Base-by-base conservation (phyloP, 2,329 filamentous ascomycete genomes). In the Bimuria novae-zelandiae region DNA sequence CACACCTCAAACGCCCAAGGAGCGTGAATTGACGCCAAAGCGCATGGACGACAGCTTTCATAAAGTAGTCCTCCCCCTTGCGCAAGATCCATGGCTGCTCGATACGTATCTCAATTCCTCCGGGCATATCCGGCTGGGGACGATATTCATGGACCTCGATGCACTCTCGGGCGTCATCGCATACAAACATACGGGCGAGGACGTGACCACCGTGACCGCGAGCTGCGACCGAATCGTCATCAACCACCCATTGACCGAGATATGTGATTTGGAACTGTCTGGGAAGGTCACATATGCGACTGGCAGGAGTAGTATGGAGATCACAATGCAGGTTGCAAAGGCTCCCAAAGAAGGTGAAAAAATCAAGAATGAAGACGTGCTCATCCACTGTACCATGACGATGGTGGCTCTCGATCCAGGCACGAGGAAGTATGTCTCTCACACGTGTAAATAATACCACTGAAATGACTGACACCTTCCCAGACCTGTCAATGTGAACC, bases 141-240 rank as follows among this genome's bases (percentile, higher is more conserved):
- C 88, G 0, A 76, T 92, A 14, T 84, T 92, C 56, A 92, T 92
- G 88, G 89, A 92, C 57, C 80, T 92, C 1, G 89, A 92, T 72
- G 89, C 89, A 0, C 75, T 92, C 7, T 88, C 88, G 0, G 89
- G 89, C 8, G 84, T 92, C 41, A 83, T 92, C 51, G 88, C 89
- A 57, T 71, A 91, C 72, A 89, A 88, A 57, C 86, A 89, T 62
- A 87, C 85, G 0, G 86, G 86, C 16, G 85, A 87, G 47, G 75
- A 76, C 37, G 84, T 86, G 1, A 84, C 82, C 1, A 87, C 83
- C 1, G 84, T 87, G 29, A 87, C 84, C 3, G 84, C 84, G 14
- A 83, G 83, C 17, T 84, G 84, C 51, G 84, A 87, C 63, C 75
- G 84, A 44, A 87, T 87, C 60, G 82, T 80, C 3, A 85, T 92